Base-by-base conservation (phyloP, 805 yeast species). In the Wickerhamiella qilinensis region DNA sequence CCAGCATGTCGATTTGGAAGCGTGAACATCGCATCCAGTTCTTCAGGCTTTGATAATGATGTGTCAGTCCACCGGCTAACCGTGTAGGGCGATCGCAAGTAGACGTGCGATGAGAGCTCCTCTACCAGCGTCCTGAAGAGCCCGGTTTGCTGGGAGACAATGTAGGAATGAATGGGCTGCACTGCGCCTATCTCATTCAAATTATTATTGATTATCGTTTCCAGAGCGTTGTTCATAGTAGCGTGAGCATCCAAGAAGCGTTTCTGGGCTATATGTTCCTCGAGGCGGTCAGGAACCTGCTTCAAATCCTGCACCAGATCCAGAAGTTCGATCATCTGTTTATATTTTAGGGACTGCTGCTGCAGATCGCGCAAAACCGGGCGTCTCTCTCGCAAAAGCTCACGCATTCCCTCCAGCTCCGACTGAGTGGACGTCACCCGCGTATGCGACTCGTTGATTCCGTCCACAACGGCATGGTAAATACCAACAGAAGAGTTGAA, bases 401-500 rank as follows among this genome's bases (percentile, higher is more conserved):
- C 57, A 33, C 69, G 62, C 6, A 79, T 68, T 7, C 59, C 52
- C 21, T 59, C 63, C 21, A 80, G 59, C 46, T 68, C 63, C 16
- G 63, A 59, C 40, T 68, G 68, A 30, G 79, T 64, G 27, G 55
- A 59, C 2, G 56, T 46, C 2, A 81, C 64, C 17, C 70, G 69
- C 7, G 64, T 60, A 48, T 83, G 88, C 2, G 91, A 75, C 30
- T 77, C 70, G 20, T 71, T 62, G 17, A 86, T 65, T 1, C 76
- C 65, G 33, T 69, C 64, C 2, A 80, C 72, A 2, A 85, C 75
- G 33, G 72, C 65, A 39, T 83, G 77, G 56, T 83, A 88, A 3
- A 88, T 77, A 0, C 94, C 94, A 33, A 88, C 75, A 46, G 84
- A 75, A 47, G 75, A 77, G 54, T 83, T 85, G 59, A 88, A 85